Percentiles rank a stretch among this genome's conserved stretches.
Conservation (phyloP, 768 basidiomycete species). For the Mycena alexandri region DNA sequence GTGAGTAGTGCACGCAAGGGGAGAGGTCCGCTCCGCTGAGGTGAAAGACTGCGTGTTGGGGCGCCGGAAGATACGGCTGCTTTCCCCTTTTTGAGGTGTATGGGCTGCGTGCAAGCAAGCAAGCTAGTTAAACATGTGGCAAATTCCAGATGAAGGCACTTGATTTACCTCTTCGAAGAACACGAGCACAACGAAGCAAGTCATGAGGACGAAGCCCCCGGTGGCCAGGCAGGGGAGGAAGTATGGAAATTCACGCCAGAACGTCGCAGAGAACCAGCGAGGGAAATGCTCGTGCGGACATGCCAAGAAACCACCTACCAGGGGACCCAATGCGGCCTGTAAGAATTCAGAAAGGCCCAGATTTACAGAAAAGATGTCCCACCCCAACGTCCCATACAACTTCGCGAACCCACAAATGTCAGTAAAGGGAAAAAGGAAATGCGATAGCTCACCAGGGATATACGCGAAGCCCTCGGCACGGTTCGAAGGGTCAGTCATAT, state of each 20-base stretch:
- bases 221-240: conserved; percentile 73
- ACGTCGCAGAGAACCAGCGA: conserved; percentile 60
- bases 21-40: conserved; percentile 42
- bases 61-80: no score
- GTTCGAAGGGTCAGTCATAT: conserved; percentile 74
- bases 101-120: no score
- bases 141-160: background rate
- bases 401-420: conserved; percentile 46
- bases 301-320: conserved; percentile 76
- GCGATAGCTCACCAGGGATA: conserved; percentile 25
- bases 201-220: conserved; percentile 49
- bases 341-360: no score
- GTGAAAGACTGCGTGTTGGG: background rate
- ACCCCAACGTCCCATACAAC: conserved; percentile 59
- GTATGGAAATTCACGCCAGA: conserved; percentile 79
- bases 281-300: conserved; percentile 78
- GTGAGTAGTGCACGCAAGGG: conserved; percentile 54
- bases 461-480: conserved; percentile 55
- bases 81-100: no score
- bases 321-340: conserved; percentile 55
- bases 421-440: conserved; percentile 20
- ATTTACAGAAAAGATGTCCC: conserved; percentile 45
- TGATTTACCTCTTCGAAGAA: conserved; percentile 59
- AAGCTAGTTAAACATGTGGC: background rate
- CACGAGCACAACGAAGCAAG: conserved; percentile 49